Percentiles rank a stretch among this genome's conserved stretches.
Evolutionary conservation across 179 eudicot species (phyloP).

Genomic region (Camellia oleifera): DNA sequence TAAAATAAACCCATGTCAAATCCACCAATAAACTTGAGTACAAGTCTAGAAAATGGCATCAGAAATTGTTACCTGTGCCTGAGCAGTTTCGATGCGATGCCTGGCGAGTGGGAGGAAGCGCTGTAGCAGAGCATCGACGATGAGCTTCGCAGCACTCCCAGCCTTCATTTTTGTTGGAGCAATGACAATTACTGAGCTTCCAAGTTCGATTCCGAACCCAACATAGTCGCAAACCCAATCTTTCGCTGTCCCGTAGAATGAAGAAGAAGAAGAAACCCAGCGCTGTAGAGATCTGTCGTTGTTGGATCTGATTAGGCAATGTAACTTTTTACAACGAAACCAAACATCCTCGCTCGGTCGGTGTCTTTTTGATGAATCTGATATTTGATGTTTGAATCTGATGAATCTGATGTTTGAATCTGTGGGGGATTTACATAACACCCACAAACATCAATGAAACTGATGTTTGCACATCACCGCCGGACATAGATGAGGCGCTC

Average conservation of each 20-base stretch:
- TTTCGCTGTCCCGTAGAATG: not conserved
- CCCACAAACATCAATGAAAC: no score
- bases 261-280: not conserved
- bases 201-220: not conserved
- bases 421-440: no score
- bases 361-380: no score
- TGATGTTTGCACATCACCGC: no score
- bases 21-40: not conserved
- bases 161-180: slow-evolving; percentile 59
- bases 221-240: not conserved
- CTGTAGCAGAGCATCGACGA: slow-evolving; percentile 89
- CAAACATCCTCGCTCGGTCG: no score
- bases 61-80: slow-evolving; percentile 65
- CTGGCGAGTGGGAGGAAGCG: slow-evolving; percentile 96
- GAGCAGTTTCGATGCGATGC: slow-evolving; percentile 96
- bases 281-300: not conserved
- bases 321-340: no score
- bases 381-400: no score
- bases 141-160: slow-evolving; percentile 87
- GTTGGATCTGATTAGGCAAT: not conserved
- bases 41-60: not conserved
- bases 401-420: no score
- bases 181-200: not conserved
- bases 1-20: not conserved
- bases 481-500: no score